Base-by-base conservation (phyloP, 2,329 filamentous ascomycete species). In the Monosporascus ibericus region DNA sequence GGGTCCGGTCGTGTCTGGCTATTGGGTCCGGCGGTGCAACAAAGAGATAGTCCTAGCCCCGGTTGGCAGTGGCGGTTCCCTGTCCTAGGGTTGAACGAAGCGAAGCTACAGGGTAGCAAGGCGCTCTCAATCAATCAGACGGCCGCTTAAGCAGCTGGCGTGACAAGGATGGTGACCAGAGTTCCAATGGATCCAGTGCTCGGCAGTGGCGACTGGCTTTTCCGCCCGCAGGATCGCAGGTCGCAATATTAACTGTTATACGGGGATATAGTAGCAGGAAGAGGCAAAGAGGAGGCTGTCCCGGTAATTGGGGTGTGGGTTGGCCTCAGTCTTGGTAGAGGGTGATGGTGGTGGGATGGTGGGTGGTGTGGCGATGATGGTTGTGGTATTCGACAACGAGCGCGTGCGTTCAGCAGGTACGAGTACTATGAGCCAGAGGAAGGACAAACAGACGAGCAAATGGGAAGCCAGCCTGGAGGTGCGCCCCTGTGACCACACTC, bases 1-100 rank as follows among this genome's bases (percentile, higher is more conserved):
- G 55, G 53, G 53, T 44, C 53, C 60, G 52, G 48, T 48, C 47
- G 2, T 18, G 52, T 46, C 39, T 15, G 50, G 44, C 20, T 53
- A 55, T 52, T 52, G 53, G 53, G 50, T 22, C 47, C 20, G 27
- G 42, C 27, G 44, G 49, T 1, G 42, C 42, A 46, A 46, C 42
- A 27, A 18, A 18, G 25, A 27, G n/a, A 15, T 6, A 44, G 40
- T 44, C 14, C 40, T 15, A 44, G 40, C 5, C 40, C 40, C 22
- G 2, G 22, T 24, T 44, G 22, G 20, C 2, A 39, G 38, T 20
- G 39, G 18, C 39, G 18, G 18, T 24, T 24, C 22, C 18, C 18
- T 24, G 30, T 34, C 30, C 30, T 34, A 34, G 30, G 27, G 30
- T 34, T 14, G 30, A 34, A 18, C 40, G 40, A 27, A 46, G 42